These are phyloP conservation scores for Calonectria pauciramosa DNA, from an alignment of 2,329 filamentous ascomycete species.

Conservation along the genomic window DNA sequence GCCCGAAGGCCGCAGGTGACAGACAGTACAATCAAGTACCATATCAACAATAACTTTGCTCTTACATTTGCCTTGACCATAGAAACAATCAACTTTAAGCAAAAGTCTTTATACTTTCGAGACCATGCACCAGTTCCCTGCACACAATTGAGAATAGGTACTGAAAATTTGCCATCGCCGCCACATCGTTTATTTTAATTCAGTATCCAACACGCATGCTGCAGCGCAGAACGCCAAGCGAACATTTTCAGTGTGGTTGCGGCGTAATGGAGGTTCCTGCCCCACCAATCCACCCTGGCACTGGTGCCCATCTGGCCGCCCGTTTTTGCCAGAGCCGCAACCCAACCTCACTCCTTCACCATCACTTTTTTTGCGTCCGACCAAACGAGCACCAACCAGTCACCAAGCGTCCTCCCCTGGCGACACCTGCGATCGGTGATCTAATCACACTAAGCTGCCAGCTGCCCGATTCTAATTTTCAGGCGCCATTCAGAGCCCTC, in stretches of 20 bases:
- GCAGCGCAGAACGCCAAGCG: not conserved
- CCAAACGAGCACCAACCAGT: not conserved
- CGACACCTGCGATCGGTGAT: not conserved
- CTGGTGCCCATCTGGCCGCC: constrained; percentile 28
- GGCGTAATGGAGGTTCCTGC: not conserved
- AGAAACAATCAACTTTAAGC: not conserved
- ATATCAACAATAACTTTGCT: not conserved
- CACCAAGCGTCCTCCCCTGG: not conserved
- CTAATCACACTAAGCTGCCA: not conserved
- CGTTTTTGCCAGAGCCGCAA: constrained; percentile 27
- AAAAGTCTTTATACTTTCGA: not conserved
- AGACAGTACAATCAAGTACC: no score
- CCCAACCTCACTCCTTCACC: constrained; percentile 39
- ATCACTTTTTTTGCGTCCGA: constrained; percentile 23
- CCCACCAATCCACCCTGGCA: not conserved
- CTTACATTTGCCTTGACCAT: not conserved
- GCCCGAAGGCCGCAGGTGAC: not conserved
- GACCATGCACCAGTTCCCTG: not conserved
- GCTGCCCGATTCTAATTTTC: not conserved
- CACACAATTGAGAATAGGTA: not conserved
- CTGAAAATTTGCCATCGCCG: not conserved
- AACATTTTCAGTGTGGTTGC: not conserved
- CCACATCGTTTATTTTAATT: not conserved
- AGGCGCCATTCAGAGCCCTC: not conserved
- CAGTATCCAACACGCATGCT: not conserved